These are phyloP conservation scores for Spinacia oleracea DNA, from an alignment of 179 eudicot genomes.

Conservation along the genomic window DNA sequence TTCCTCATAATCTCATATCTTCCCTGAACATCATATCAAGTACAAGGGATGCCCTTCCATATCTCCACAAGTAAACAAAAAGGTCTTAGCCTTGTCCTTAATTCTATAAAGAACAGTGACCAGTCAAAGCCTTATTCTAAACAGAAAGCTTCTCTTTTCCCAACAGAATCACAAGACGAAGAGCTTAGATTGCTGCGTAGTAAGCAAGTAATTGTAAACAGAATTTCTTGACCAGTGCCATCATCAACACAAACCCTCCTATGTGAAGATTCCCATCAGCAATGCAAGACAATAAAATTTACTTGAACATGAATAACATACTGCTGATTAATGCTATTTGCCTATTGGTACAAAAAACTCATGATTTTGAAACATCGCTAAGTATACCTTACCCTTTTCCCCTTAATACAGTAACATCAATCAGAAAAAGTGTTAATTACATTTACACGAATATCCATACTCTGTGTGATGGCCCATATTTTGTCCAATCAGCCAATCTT, in stretches of 20 bases:
- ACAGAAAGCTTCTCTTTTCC: too few species aligned
- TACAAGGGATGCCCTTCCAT: neutral
- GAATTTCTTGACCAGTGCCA: neutral
- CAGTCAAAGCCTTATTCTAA: too few species aligned
- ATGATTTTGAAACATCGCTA: too few species aligned
- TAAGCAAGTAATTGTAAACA: neutral
- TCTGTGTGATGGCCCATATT: too few species aligned
- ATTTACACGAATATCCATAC: too few species aligned
- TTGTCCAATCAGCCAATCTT: too few species aligned
- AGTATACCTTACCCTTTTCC: too few species aligned
- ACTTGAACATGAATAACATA: neutral
- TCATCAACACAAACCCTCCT: neutral
- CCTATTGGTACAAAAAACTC: neutral
- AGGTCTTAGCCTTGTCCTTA: neutral
- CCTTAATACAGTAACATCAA: too few species aligned
- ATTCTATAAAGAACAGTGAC: too few species aligned
- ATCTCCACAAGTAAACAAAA: neutral
- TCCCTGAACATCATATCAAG: too few species aligned
- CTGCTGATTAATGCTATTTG: neutral
- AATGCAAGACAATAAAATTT: neutral
- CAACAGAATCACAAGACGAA: neutral
- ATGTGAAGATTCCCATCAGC: too few species aligned
- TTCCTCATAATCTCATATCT: slow-evolving; percentile 93
- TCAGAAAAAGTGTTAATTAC: too few species aligned
- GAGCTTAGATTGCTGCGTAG: neutral